Evolutionary conservation across 805 yeast genomes (phyloP).

Genomic region (Sporopachydermia quercuum): DNA sequence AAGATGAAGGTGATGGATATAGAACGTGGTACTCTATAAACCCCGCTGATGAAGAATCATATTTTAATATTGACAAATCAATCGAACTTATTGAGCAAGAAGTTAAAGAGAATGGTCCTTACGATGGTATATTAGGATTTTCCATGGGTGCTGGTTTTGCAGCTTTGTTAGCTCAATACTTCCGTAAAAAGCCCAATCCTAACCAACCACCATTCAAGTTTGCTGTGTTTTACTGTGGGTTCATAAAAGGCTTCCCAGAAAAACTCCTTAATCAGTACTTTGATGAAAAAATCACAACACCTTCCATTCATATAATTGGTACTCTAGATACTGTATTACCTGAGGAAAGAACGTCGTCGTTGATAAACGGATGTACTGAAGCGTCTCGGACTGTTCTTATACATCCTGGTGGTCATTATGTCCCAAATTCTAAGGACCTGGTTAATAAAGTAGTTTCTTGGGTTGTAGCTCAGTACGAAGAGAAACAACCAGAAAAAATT

Average conservation of each 20-base stretch:
- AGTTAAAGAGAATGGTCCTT: conserved; percentile 58
- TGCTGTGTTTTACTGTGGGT: conserved; percentile 64
- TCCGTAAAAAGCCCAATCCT: conserved; percentile 27
- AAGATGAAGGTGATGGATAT: conserved; percentile 25
- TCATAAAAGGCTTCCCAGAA: conserved; percentile 13
- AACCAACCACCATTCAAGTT: conserved; percentile 44
- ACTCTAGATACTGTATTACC: conserved; percentile 78
- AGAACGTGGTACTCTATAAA: conserved; percentile 71
- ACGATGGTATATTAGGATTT: conserved; percentile 80
- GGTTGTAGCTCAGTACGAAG: conserved; percentile 6
- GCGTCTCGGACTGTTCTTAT: conserved; percentile 33
- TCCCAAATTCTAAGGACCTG: conserved; percentile 68
- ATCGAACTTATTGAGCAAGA: conserved; percentile 36
- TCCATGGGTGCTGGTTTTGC: conserved; percentile 91
- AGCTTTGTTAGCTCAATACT: conserved; percentile 48
- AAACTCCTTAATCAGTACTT: conserved; percentile 17
- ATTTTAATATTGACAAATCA: conserved; percentile 24
- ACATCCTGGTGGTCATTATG: conserved; percentile 97
- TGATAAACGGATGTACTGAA: conserved; percentile 36
- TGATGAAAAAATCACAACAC: conserved; percentile 18
- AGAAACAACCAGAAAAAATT: conserved; percentile 3
- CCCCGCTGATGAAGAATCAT: conserved; percentile 17
- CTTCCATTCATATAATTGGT: conserved; percentile 69
- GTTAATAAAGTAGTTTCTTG: conserved; percentile 18
- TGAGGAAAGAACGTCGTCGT: conserved; percentile 46